Base-by-base conservation (phyloP, 1,284 basidiomycete genomes). In the Sporisorium scitamineum region DNA sequence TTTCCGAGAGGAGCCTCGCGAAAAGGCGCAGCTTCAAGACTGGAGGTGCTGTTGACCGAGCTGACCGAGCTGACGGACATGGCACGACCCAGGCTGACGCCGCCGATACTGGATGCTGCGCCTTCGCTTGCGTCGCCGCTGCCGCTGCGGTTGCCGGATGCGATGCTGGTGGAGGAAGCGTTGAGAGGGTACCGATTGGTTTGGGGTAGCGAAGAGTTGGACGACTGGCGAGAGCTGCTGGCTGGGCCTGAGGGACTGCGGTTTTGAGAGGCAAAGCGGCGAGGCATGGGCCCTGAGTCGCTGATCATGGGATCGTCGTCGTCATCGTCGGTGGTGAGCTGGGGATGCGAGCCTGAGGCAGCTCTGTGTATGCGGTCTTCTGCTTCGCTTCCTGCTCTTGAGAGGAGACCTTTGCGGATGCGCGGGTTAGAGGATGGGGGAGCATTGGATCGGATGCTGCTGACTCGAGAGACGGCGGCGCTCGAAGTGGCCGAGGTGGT, bases 11-110 rank as follows among this genome's bases (percentile, higher is more conserved):
- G 83, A 13, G 82, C 82, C 29, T 80, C 75, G 11, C 83, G 79
- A 44, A 85, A 85, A 11, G 83, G 83, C 0, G 70, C 81, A 5
- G 83, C 81, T 48, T 85, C 83, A 29, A 85, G 76, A 61, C 82
- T 84, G 58, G 76, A 80, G 18, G 81, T 81, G 68, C 80, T 82
- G 61, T 78, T 82, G 54, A 80, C 83, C 20, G 77, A 80, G 65
- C 80, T 82, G 24, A 82, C 79, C 11, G 78, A 80, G 54, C 77
- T 79, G 42, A 81, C 73, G n/a, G 83, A 84, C 64, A 78, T 80
- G 58, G 80, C 81, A 7, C 83, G 73, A 41, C 70, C 80, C 3
- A 84, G 59, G 48, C 66, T 69, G 54, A 72, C 61, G 27, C 63
- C 66, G n/a, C 67, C 61, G 6, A 58, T 31, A 44, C 69, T 67